A percentile compares a stretch with the other conserved stretches of the same genome.
Evolutionary conservation across 208 protist species (phyloP).

Genomic region (Entamoeba dispar): DNA sequence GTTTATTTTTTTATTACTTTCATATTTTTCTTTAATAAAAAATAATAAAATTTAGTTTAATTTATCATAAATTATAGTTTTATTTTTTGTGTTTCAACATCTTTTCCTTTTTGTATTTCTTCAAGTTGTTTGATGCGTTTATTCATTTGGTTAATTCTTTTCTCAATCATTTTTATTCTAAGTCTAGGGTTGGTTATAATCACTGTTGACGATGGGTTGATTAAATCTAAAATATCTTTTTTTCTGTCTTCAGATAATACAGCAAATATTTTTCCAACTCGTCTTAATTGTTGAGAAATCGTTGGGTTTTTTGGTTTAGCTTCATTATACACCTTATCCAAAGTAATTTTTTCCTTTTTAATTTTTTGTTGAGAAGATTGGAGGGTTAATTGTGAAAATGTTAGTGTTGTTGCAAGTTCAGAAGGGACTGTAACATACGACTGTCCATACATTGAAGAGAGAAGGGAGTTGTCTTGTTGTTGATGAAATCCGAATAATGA

Average conservation of each 20-base stretch:
- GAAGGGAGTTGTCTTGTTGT: too few species aligned
- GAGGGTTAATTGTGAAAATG: not conserved
- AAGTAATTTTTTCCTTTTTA: not conserved
- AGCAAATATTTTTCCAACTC: not conserved
- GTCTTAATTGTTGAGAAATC: not conserved
- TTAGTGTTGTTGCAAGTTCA: not conserved
- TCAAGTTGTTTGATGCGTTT: too few species aligned
- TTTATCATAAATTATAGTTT: too few species aligned
- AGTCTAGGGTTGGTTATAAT: not conserved
- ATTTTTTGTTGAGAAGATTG: not conserved
- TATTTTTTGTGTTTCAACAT: too few species aligned
- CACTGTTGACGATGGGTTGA: not conserved
- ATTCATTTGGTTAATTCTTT: not conserved
- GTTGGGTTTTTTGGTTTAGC: not conserved
- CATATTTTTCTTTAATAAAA: not conserved
- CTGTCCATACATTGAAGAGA: too few species aligned
- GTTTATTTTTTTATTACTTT: not conserved
- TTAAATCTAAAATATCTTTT: not conserved
- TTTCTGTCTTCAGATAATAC: not conserved
- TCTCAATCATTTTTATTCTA: not conserved
- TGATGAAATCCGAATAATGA: too few species aligned
- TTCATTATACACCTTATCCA: not conserved
- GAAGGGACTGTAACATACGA: too few species aligned
- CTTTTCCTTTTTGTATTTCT: too few species aligned
- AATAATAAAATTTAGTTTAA: too few species aligned